These are phyloP conservation scores for Pseudonitzschia delicatissima DNA, from an alignment of 108 stramenopile species.

Conservation along the genomic window DNA sequence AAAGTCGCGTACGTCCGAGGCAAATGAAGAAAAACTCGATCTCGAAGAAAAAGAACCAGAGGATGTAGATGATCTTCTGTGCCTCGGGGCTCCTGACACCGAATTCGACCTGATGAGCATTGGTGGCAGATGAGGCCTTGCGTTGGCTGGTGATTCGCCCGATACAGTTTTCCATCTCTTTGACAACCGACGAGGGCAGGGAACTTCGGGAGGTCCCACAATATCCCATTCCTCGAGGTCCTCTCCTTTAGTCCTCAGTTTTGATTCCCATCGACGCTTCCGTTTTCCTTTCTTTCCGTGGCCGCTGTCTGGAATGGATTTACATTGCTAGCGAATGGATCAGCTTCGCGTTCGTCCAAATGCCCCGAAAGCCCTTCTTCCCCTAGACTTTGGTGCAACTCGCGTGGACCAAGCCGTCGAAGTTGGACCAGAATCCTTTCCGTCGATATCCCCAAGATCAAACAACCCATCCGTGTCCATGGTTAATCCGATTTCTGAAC, in stretches of 20 bases:
- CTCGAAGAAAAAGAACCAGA: slow-evolving; percentile 1
- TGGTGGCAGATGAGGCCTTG: not conserved
- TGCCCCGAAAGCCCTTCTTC: slow-evolving; percentile 21
- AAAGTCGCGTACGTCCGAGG: not conserved
- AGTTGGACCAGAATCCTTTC: not conserved
- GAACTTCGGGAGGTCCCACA: too few species aligned
- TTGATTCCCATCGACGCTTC: too few species aligned
- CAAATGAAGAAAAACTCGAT: not conserved
- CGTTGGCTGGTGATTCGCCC: not conserved
- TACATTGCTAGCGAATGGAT: not conserved
- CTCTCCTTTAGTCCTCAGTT: too few species aligned
- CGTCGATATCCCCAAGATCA: slow-evolving; percentile 17
- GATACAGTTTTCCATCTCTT: not conserved
- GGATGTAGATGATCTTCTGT: not conserved
- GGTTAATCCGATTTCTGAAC: not conserved
- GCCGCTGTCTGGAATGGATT: too few species aligned
- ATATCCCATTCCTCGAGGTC: too few species aligned
- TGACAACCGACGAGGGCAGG: too few species aligned
- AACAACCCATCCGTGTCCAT: slow-evolving; percentile 14
- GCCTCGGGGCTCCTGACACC: not conserved
- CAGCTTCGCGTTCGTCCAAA: slow-evolving; percentile 6
- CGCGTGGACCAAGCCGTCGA: slow-evolving; percentile 27
- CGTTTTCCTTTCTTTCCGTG: too few species aligned
- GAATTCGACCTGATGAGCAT: slow-evolving; percentile 8
- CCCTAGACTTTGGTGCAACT: slow-evolving; percentile 19